Percentiles rank a stretch among this genome's conserved stretches.
Conservation (phyloP, 176 grass and related monocot genomes). For the Eleusine indica region DNA sequence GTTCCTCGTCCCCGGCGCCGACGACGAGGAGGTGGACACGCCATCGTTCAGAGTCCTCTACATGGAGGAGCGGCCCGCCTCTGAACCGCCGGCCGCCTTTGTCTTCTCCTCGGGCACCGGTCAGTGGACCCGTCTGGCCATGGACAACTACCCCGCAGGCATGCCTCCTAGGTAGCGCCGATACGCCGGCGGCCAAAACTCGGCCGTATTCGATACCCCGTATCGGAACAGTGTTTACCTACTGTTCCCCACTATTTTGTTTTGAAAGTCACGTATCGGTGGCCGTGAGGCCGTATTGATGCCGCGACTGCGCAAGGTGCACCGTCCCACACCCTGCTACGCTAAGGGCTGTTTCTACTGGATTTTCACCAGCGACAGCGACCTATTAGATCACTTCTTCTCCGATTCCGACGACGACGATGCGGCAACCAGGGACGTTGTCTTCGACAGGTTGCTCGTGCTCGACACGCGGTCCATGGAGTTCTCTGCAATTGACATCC, state of each 20-base stretch:
- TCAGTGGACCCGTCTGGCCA: neutral
- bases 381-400: too few species aligned
- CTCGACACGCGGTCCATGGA: constrained; percentile 28
- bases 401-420: too few species aligned
- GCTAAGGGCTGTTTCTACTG: constrained; percentile 36
- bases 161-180: too few species aligned
- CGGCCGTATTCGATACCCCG: too few species aligned
- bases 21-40: too few species aligned
- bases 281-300: too few species aligned
- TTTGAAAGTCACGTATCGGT: too few species aligned
- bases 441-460: constrained; percentile 10
- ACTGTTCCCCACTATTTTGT: too few species aligned
- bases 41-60: constrained; percentile 33
- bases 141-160: neutral
- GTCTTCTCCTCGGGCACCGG: constrained; percentile 40
- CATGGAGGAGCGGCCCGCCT: neutral
- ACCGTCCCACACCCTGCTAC: neutral
- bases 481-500: constrained; percentile 16
- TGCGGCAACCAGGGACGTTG: too few species aligned
- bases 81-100: constrained; percentile 10
- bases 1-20: too few species aligned
- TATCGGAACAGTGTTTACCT: too few species aligned
- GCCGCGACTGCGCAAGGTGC: neutral
- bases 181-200: too few species aligned
- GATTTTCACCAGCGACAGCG: neutral